Conservation (phyloP, 768 basidiomycete genomes). For the Leucosporidium yakuticum region DNA sequence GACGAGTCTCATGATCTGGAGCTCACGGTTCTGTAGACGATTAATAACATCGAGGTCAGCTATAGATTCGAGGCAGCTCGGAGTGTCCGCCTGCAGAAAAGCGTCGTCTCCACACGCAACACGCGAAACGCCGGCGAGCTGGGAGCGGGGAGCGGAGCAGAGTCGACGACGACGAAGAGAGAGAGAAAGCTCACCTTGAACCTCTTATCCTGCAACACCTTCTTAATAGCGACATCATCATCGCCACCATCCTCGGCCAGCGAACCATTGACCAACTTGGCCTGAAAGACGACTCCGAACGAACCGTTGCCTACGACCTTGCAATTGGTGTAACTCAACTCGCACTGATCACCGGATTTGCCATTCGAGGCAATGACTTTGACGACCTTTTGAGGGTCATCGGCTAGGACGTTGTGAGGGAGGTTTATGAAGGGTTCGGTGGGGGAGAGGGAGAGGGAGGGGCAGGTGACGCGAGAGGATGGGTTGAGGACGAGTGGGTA, state of each 20-base stretch:
- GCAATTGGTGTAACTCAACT: conserved; percentile 80
- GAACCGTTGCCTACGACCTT: conserved; percentile 99
- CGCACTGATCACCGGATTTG: conserved; percentile 78
- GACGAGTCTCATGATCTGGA: conserved; percentile 34
- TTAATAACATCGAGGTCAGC: background rate
- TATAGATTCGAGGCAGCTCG: background rate
- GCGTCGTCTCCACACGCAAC: background rate
- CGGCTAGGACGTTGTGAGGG: conserved; percentile 43
- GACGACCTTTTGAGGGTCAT: conserved; percentile 94
- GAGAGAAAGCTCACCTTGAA: conserved; percentile 72
- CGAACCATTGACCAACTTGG: conserved; percentile 65
- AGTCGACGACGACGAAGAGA: background rate
- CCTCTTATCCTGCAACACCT: conserved; percentile 98
- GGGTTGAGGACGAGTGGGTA: conserved; percentile 30
- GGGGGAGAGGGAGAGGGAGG: background rate
- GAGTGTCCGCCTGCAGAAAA: background rate
- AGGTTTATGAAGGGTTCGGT: background rate
- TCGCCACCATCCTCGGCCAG: conserved; percentile 45
- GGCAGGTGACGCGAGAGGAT: conserved; percentile 3
- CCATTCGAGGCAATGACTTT: conserved; percentile 93
- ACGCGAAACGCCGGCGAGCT: background rate
- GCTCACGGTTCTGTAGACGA: conserved; percentile 28
- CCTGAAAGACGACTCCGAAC: conserved; percentile 97
- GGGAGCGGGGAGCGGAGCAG: background rate
- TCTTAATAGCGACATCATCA: conserved; percentile 98